These are phyloP conservation scores for Beta vulgaris DNA, from an alignment of 148 eudicot genomes.

Conservation along the genomic window DNA sequence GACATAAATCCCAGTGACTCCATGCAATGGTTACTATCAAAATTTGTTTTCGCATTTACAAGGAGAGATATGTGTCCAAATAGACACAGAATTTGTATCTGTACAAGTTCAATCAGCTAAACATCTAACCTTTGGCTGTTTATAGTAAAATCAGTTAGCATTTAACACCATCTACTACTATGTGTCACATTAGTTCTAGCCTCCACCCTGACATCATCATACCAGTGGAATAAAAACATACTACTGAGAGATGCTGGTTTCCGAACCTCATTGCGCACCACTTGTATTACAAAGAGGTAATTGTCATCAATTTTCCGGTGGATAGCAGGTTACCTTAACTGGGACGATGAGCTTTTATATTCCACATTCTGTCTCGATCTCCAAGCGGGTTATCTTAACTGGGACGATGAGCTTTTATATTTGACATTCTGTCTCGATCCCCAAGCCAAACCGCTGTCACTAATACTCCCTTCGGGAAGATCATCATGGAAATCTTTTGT, in stretches of 20 bases:
- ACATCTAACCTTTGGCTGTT: constrained; percentile 15
- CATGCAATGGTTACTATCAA: constrained; percentile 4
- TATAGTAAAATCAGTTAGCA: constrained; percentile 18
- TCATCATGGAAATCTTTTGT: constrained; percentile 52
- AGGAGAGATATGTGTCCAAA: not conserved
- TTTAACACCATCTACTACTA: not conserved
- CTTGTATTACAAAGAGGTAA: not conserved
- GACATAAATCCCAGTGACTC: not conserved
- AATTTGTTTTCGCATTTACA: constrained; percentile 14
- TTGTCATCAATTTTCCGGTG: not conserved
- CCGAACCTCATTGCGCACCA: not conserved
- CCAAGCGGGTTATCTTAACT: constrained; percentile 35
- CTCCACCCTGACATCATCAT: constrained; percentile 6
- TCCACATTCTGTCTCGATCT: constrained; percentile 44
- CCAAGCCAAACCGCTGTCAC: constrained; percentile 74
- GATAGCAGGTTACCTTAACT: constrained; percentile 24
- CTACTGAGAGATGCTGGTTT: constrained; percentile 4
- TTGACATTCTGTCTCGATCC: constrained; percentile 44
- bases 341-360: constrained; percentile 44
- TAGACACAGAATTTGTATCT: constrained; percentile 3
- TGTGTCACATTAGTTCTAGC: constrained; percentile 15
- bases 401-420: constrained; percentile 44
- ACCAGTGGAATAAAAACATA: not conserved
- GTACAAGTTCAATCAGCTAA: constrained; percentile 23
- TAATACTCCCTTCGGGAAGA: constrained; percentile 62